A percentile compares a stretch with the other conserved stretches of the same genome.
phyloP scores from a whole-genome alignment of 352 stramenopile genomes.

The Pythium folliculosum region DNA sequence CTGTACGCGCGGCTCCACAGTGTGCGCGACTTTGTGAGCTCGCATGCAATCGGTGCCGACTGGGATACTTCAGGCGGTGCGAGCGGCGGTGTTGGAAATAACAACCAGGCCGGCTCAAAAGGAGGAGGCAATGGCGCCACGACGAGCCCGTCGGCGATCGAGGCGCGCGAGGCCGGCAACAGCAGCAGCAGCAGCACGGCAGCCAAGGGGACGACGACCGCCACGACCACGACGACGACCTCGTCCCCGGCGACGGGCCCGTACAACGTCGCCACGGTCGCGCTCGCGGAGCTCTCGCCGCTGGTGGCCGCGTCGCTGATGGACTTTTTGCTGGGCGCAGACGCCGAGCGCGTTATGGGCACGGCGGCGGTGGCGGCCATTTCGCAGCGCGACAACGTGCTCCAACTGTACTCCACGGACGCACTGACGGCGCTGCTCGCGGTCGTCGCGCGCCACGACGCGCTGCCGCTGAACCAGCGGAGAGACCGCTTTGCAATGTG shows the following conservation, averaged over 20 bases:
- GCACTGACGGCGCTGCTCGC: slow-evolving; percentile 12
- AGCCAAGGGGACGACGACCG: background rate
- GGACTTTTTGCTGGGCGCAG: slow-evolving; percentile 19
- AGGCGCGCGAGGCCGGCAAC: slow-evolving; percentile 5
- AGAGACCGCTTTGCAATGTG: slow-evolving; percentile 22
- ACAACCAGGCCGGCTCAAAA: background rate
- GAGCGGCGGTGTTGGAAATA: too few relatives aligned
- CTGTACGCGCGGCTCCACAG: slow-evolving; percentile 37
- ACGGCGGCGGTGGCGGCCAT: background rate
- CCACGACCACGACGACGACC: slow-evolving; percentile 9
- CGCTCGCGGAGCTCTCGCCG: background rate
- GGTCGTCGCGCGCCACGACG: slow-evolving; percentile 16
- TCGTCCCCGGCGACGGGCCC: background rate
- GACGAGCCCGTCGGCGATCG: background rate
- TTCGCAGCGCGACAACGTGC: background rate
- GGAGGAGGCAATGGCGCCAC: background rate
- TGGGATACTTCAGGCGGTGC: slow-evolving; percentile 1
- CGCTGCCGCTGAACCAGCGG: slow-evolving; percentile 9
- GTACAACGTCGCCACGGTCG: slow-evolving; percentile 12
- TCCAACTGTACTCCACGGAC: slow-evolving; percentile 21
- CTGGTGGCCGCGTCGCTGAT: slow-evolving; percentile 17
- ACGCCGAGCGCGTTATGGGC: background rate
- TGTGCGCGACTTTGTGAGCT: slow-evolving; percentile 15
- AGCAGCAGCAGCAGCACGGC: background rate
- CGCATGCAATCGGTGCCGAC: slow-evolving; percentile 8